A percentile compares a stretch with the other conserved stretches of the same genome.
These are phyloP conservation scores for Trypanosoma boissoni DNA, from an alignment of 208 protist species.

Conservation along the genomic window DNA sequence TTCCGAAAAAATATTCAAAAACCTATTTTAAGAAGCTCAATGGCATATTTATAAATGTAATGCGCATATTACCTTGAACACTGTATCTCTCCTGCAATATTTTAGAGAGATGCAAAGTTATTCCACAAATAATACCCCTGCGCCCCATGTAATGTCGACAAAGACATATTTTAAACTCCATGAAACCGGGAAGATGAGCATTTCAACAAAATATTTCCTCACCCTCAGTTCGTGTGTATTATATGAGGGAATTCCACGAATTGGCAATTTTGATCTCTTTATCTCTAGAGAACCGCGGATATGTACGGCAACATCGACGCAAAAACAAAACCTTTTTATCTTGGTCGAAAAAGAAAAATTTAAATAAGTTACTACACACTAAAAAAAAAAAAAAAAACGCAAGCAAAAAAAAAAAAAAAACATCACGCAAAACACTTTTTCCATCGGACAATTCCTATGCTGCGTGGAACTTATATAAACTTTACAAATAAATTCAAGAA, in stretches of 20 bases:
- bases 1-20: constrained; percentile 79
- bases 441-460: too few relatives aligned
- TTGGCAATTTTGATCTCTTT: background rate
- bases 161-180: constrained; percentile 84
- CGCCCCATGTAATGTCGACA: constrained; percentile 97
- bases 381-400: constrained; percentile 11
- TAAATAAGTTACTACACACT: constrained; percentile 8
- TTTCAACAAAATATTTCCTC: constrained; percentile 82
- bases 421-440: too few relatives aligned
- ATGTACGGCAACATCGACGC: background rate
- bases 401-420: constrained; percentile 5
- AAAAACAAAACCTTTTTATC: background rate
- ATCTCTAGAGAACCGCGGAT: background rate
- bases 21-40: constrained; percentile 59
- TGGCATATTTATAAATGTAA: constrained; percentile 95
- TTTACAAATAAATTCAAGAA: too few relatives aligned
- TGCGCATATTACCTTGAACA: constrained; percentile 81
- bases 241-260: constrained; percentile 96
- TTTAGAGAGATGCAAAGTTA: constrained; percentile 74
- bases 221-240: constrained; percentile 93
- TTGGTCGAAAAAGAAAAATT: constrained; percentile 10
- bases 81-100: constrained; percentile 87
- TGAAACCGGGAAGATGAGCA: constrained; percentile 78
- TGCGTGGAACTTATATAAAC: background rate
- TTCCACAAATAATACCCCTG: constrained; percentile 86